Evolutionary conservation across 2,329 filamentous ascomycete genomes (phyloP).

Genomic region (Botryotinia convoluta): DNA sequence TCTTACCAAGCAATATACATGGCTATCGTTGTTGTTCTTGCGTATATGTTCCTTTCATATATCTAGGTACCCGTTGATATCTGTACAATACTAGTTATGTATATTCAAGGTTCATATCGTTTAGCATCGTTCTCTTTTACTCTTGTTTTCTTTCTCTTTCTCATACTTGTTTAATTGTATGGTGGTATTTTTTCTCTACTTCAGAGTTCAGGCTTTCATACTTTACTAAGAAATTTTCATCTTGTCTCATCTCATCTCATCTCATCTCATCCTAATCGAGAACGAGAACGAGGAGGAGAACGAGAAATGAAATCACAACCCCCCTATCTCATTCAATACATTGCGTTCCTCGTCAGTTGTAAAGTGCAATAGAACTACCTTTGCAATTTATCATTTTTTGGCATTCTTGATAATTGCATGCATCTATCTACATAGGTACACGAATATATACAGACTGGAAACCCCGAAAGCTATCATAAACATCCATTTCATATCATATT

Average conservation of each 20-base stretch:
- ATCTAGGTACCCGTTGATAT: neutral
- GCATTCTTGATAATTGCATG: neutral
- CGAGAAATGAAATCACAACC: neutral
- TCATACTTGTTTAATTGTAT: no score
- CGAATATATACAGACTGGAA: no score
- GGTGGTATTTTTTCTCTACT: no score
- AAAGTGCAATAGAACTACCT: no score
- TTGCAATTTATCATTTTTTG: neutral
- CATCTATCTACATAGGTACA: no score
- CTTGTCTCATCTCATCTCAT: neutral
- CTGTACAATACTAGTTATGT: neutral
- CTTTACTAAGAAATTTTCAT: neutral
- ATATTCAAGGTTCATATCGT: neutral
- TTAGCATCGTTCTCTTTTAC: neutral
- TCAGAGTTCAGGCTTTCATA: neutral
- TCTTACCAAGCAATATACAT: neutral
- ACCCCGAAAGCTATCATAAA: no score
- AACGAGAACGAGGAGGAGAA: no score
- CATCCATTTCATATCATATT: no score
- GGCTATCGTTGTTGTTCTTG: neutral
- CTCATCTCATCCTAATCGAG: no score
- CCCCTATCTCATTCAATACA: rapidly evolving
- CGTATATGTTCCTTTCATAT: neutral
- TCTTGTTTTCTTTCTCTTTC: neutral
- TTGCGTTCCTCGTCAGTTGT: neutral